Conservation (phyloP, 495 filamentous ascomycete species). For the Penicillium samsonianum region DNA sequence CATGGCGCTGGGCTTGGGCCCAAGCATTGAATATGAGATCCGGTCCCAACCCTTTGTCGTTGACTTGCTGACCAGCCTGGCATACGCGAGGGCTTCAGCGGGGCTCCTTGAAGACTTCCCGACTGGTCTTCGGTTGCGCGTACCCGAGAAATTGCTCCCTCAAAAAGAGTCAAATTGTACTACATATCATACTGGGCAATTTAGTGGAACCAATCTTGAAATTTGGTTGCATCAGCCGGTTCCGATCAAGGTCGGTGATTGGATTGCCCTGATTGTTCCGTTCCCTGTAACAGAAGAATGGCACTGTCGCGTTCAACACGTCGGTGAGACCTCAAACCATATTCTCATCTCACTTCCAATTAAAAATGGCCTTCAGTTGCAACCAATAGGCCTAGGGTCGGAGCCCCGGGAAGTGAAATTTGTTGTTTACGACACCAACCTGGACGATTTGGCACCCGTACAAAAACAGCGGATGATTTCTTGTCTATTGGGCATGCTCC, state of each 20-base stretch:
- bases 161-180: neutral
- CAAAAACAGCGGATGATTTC: constrained; percentile 57
- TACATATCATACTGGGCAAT: constrained; percentile 4
- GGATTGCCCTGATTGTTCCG: constrained; percentile 49
- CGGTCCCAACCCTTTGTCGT: constrained; percentile 78
- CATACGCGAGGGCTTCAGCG: constrained; percentile 60
- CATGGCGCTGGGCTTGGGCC: constrained; percentile 83
- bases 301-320: constrained; percentile 26
- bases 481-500: constrained; percentile 67
- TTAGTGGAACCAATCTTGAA: constrained; percentile 40
- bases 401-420: constrained; percentile 26
- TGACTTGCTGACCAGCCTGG: constrained; percentile 82
- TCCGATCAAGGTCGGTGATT: constrained; percentile 54
- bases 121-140: constrained; percentile 63
- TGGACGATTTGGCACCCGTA: constrained; percentile 50
- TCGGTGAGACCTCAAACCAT: constrained; percentile 4
- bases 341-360: constrained; percentile 26
- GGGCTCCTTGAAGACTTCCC: constrained; percentile 61
- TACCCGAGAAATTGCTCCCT: constrained; percentile 45
- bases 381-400: neutral
- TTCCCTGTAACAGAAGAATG: constrained; percentile 3
- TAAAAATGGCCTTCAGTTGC: neutral
- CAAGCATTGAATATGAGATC: constrained; percentile 84
- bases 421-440: constrained; percentile 55
- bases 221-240: constrained; percentile 36